These are phyloP conservation scores for Hygrophorus russula DNA, from an alignment of 768 basidiomycete genomes.

Conservation along the genomic window DNA sequence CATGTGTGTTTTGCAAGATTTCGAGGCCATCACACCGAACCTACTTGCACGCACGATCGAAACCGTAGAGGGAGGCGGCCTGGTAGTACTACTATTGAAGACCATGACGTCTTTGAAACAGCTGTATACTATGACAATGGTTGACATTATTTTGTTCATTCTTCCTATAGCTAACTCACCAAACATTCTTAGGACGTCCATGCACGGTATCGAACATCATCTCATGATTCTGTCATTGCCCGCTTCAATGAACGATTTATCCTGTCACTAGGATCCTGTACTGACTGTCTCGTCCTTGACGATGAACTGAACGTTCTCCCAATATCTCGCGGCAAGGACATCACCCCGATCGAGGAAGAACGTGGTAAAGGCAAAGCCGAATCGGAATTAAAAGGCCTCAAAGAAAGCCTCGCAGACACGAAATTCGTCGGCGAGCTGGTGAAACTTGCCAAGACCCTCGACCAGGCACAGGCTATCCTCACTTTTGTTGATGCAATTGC, in stretches of 20 bases:
- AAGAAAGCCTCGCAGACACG: slow-evolving; percentile 66
- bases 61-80: slow-evolving; percentile 92
- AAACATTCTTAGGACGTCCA: slow-evolving; percentile 77
- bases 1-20: slow-evolving; percentile 95
- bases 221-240: slow-evolving; percentile 81
- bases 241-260: slow-evolving; percentile 99
- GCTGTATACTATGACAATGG: slow-evolving; percentile 86
- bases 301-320: slow-evolving; percentile 98
- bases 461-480: slow-evolving; percentile 89
- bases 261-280: slow-evolving; percentile 86
- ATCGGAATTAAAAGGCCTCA: slow-evolving; percentile 64
- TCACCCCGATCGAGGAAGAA: slow-evolving; percentile 47
- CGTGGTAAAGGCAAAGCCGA: slow-evolving; percentile 30
- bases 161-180: not conserved
- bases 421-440: slow-evolving; percentile 85
- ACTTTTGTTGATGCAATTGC: slow-evolving; percentile 93
- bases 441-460: slow-evolving; percentile 82
- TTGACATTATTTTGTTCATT: slow-evolving; percentile 13
- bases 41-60: slow-evolving; percentile 93
- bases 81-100: slow-evolving; percentile 83
- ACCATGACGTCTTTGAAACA: slow-evolving; percentile 91
- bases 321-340: slow-evolving; percentile 91
- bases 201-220: slow-evolving; percentile 83
- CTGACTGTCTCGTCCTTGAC: slow-evolving; percentile 89
- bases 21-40: slow-evolving; percentile 97